Evolutionary conservation across 441 rosid genomes (phyloP).

Genomic region (Erodium texanum): DNA sequence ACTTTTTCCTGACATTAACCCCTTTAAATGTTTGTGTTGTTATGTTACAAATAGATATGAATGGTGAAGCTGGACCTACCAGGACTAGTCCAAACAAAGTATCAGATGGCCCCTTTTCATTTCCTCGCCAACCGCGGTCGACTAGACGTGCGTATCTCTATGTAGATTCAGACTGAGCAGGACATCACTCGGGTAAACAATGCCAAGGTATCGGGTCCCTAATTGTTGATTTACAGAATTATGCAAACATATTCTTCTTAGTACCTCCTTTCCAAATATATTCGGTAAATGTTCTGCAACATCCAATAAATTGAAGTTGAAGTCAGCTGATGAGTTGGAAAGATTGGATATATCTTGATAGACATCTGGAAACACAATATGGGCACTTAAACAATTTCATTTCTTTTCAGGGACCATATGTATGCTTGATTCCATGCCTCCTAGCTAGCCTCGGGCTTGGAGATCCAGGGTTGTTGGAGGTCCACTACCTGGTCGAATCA

Average conservation of each 20-base stretch:
- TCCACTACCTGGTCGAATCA: too few relatives aligned
- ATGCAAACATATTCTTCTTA: too few relatives aligned
- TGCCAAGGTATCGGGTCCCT: background rate
- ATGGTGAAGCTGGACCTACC: conserved; percentile 1
- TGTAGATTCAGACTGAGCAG: conserved; percentile 10
- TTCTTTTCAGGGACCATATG: background rate
- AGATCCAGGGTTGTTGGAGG: too few relatives aligned
- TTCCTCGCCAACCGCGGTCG: conserved; percentile 27
- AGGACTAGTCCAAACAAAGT: background rate
- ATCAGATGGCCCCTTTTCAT: conserved; percentile 21
- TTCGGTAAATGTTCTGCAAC: too few relatives aligned
- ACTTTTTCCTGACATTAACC: too few relatives aligned
- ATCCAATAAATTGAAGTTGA: too few relatives aligned
- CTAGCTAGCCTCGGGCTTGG: background rate
- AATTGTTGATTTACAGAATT: background rate
- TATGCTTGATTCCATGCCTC: background rate
- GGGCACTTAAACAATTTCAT: background rate
- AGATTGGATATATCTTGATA: background rate
- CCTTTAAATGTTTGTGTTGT: too few relatives aligned
- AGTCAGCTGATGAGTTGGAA: too few relatives aligned
- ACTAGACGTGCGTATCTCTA: conserved; percentile 15
- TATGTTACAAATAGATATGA: too few relatives aligned
- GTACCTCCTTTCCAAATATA: too few relatives aligned
- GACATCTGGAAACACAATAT: background rate
- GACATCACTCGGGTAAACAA: conserved; percentile 6